Conservation (phyloP, 192 early-diverging fungal species). For the Backusella psychrophila region DNA sequence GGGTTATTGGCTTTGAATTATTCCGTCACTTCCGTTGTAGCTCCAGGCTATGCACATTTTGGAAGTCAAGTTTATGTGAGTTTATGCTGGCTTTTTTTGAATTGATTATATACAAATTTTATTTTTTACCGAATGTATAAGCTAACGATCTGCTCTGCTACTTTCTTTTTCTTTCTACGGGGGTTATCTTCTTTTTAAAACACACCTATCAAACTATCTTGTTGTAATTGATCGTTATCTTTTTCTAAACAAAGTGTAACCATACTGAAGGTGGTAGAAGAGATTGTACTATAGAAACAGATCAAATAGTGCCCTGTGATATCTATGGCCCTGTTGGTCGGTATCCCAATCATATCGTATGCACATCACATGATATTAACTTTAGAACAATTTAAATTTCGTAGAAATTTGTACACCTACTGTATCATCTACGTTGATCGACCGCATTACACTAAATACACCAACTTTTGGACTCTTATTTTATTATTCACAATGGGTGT, state of each 20-base stretch:
- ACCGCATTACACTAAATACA: slow-evolving; percentile 43
- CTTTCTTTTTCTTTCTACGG: background rate
- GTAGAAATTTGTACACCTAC: slow-evolving; percentile 54
- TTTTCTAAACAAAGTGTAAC: slow-evolving; percentile 41
- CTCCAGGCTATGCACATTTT: slow-evolving; percentile 57
- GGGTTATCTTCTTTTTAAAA: background rate
- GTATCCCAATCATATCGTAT: background rate
- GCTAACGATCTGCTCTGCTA: background rate
- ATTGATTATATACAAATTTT: background rate
- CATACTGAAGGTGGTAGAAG: slow-evolving; percentile 29
- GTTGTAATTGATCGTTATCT: background rate
- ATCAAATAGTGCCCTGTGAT: slow-evolving; percentile 56
- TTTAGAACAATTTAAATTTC: background rate
- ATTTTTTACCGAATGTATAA: background rate
- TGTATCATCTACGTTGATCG: slow-evolving; percentile 43
- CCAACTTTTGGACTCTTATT: slow-evolving; percentile 47
- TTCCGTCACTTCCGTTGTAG: slow-evolving; percentile 49
- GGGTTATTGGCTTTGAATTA: slow-evolving; percentile 49
- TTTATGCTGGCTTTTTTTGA: background rate
- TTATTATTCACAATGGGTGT: slow-evolving; percentile 53
- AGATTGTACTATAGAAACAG: slow-evolving; percentile 44
- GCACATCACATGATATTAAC: background rate
- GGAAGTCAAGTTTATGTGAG: slow-evolving; percentile 57
- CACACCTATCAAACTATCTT: background rate
- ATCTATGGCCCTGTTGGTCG: slow-evolving; percentile 45